Evolutionary conservation across 139 green algal genomes (phyloP), one percentile per base, ranked within the genome.

Genomic region (Chlamydomonas sp.): DNA sequence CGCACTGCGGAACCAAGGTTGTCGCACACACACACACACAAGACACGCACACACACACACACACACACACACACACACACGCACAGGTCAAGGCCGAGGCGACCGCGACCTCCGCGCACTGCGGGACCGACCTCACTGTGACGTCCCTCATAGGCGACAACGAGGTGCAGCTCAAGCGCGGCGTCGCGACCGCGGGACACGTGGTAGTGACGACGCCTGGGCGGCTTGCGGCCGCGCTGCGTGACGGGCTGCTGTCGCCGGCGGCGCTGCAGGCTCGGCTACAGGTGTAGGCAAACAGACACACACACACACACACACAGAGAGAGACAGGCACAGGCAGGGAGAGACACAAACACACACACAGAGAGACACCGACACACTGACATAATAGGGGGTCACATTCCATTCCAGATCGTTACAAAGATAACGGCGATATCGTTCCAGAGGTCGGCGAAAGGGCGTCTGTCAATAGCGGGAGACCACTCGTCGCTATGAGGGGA

Each of bases 161-260:
- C 22, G 49, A 69, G 3, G 57, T 48, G 58, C 72, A 83, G 76
- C 69, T 81, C 26, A 78, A 82, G 73, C 39, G 74, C 1, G 73
- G 71, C 2, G 47, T 88, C 2, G 78, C 76, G 13, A 80, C 63
- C 0, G 72, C 80, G 0, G 89, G 87, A 1, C 83, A 91, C 38
- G 35, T 97, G 10, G 83, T 97, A 28, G 88, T 96, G 22, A 73
- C 89, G 5, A 97, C 91, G 1, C 91, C 91, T 70, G 73, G 64
- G 59, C 76, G 67, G 65, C 64, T 86, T 5, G 83, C 77, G 0
- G 38, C 71, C 24, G 83, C 77, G 0, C 60, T 96, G 28, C 68
- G 79, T 28, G 81, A 87, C 43, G 84, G 79, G 0, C 58, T 75
- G 48, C 72, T 96, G 31, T 67, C 75, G 28, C 61, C 70, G 1